Evolutionary conservation across 768 basidiomycete genomes (phyloP).

Genomic region (Rhizopogon vinicolor): DNA sequence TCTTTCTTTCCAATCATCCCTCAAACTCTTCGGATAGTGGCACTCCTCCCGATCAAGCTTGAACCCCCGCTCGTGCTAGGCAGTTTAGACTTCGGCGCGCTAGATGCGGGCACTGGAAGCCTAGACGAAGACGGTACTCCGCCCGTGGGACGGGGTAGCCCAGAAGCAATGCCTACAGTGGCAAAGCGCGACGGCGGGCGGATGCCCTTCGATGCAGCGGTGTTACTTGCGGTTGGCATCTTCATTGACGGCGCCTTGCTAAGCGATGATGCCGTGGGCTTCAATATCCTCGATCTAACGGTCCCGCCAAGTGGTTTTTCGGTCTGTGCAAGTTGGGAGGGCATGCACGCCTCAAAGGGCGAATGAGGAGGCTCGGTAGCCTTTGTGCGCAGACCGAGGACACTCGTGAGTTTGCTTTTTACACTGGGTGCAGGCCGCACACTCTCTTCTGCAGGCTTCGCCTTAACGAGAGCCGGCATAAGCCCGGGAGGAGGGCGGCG

Average conservation of each 20-base stretch:
- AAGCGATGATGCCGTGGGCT: conserved; percentile 1
- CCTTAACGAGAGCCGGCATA: background rate
- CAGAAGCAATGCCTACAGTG: background rate
- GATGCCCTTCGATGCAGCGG: background rate
- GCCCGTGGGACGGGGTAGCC: conserved; percentile 2
- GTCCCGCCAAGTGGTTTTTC: background rate
- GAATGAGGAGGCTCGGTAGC: background rate
- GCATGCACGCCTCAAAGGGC: background rate
- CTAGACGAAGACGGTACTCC: conserved; percentile 3
- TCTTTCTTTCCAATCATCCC: background rate
- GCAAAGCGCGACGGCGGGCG: conserved; percentile 9
- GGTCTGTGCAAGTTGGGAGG: background rate
- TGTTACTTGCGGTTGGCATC: background rate
- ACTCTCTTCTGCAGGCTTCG: background rate
- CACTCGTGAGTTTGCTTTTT: conserved; percentile 7
- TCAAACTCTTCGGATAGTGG: conserved; percentile 2
- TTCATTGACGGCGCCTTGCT: conserved; percentile 1
- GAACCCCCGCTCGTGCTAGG: background rate
- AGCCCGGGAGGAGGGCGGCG: conserved; percentile 23
- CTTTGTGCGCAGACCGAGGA: conserved; percentile 2
- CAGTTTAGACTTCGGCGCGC: conserved; percentile 5
- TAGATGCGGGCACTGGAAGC: conserved; percentile 7
- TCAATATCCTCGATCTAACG: conserved; percentile 3
- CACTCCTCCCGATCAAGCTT: conserved; percentile 2
- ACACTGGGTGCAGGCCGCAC: conserved; percentile 1